Percentiles rank a stretch among this genome's conserved stretches.
phyloP scores from a whole-genome alignment of 257 asterid genomes.

The Capsicum rhomboideum region DNA sequence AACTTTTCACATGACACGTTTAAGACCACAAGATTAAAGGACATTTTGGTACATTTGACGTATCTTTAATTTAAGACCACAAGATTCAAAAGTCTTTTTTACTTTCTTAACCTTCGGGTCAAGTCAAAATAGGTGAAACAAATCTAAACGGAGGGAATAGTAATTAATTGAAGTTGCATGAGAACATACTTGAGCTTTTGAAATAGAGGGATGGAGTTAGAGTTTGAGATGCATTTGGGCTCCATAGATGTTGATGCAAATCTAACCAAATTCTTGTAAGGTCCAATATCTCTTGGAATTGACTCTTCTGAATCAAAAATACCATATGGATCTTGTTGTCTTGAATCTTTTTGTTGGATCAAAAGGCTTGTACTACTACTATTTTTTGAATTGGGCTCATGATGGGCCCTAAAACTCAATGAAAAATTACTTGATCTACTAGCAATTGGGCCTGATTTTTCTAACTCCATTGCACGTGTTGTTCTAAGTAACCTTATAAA shows the following conservation, averaged over 20 bases:
- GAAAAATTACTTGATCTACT: conserved; percentile 68
- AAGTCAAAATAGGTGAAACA: no score
- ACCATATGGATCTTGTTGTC: conserved; percentile 93
- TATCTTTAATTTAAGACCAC: no score
- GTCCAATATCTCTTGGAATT: conserved; percentile 65
- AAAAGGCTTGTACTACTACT: conserved; percentile 12
- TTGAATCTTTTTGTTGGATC: conserved; percentile 47
- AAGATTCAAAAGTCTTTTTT: no score
- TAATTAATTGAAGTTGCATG: no score
- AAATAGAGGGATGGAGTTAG: conserved; percentile 53
- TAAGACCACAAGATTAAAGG: no score
- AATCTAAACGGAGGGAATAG: no score
- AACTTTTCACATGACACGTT: no score
- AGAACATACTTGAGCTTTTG: conserved; percentile 57
- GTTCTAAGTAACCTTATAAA: conserved; percentile 68
- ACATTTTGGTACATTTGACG: no score
- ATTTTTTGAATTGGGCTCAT: conserved; percentile 29
- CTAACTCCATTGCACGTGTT: conserved; percentile 69
- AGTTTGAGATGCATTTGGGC: conserved; percentile 53
- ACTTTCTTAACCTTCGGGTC: no score
- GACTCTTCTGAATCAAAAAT: conserved; percentile 68
- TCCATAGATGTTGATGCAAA: conserved; percentile 64
- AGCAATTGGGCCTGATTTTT: conserved; percentile 62
- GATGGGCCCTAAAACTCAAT: conserved; percentile 48
- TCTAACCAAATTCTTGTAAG: conserved; percentile 70